Base-by-base conservation (phyloP, 352 stramenopile species). In the Halophytophthora batemanensis region DNA sequence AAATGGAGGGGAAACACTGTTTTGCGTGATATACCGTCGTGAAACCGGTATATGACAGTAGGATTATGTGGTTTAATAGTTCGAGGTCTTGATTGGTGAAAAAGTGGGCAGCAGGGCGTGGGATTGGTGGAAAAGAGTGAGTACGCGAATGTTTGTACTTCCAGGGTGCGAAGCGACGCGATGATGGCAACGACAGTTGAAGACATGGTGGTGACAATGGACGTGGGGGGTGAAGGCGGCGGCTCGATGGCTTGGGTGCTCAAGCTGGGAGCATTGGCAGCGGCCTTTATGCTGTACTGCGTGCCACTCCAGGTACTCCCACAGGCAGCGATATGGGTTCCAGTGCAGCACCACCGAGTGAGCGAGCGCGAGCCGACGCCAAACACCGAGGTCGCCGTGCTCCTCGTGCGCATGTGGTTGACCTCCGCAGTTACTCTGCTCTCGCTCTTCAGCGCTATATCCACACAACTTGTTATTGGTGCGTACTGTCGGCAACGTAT, bases 401-500 rank as follows among this genome's bases (percentile, higher is more conserved):
- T 46, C 17, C 45, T 61, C 17, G 36, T 66, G 41, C 46, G 59
- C 22, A 54, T 56, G 46, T 52, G 49, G 53, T 46, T 66, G 25
- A 53, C 46, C 21, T 60, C 63, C 11, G 47, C 29, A 8, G n/a
- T 50, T 6, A 59, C 59, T 17, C 18, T 61, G 12, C 19, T 18
- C 8, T 49, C 57, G 13, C 45, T 65, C n/a, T 46, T 29, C 17
- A 18, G 44, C 8, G 41, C 45, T 22, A 15, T 59, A 22, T 62
- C 59, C 15, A 45, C 50, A 5, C 40, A 43, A 29, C 36, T 66
- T 2, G 34, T 66, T 5, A 21, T 49, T 6, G 47, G 59, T 55
- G 23, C 21, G 59, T 17, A 13, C 33, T 38, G 11, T 13, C n/a
- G 3, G 10, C 33, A 13, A 6, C n/a, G 3, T 17, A 13, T 13